Evolutionary conservation across 164 flowering plant species (phyloP).

Genomic region (Sextonia rubra): DNA sequence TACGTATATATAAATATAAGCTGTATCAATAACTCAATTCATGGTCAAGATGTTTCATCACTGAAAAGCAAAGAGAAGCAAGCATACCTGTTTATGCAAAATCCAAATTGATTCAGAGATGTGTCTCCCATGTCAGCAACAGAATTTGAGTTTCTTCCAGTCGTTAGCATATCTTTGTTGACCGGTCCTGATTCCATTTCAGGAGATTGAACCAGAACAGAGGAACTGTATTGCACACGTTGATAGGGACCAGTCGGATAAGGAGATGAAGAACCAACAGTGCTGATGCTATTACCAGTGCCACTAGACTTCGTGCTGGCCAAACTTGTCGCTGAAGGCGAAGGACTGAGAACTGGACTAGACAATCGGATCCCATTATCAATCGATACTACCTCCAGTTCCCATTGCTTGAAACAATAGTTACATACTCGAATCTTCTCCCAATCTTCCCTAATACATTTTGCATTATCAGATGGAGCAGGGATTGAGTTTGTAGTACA

Average conservation of each 20-base stretch:
- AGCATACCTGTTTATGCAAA: conserved; percentile 57
- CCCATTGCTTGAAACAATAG: conserved; percentile 82
- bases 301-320: conserved; percentile 59
- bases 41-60: too few relatives aligned
- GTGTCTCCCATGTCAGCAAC: conserved; percentile 29
- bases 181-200: conserved; percentile 32
- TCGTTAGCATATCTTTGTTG: conserved; percentile 27
- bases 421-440: conserved; percentile 84
- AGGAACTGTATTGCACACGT: conserved; percentile 30
- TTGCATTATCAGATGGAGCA: conserved; percentile 38
- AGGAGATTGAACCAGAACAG: conserved; percentile 34
- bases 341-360: conserved; percentile 41
- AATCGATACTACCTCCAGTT: conserved; percentile 32
- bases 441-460: conserved; percentile 40
- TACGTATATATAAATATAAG: too few relatives aligned
- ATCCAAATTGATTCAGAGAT: conserved; percentile 37
- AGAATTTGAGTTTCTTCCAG: conserved; percentile 28
- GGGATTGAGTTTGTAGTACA: conserved; percentile 86
- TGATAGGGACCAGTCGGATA: conserved; percentile 51
- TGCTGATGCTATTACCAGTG: conserved; percentile 49
- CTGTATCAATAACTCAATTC: too few relatives aligned
- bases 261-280: conserved; percentile 48
- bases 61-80: too few relatives aligned
- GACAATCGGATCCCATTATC: conserved; percentile 42
- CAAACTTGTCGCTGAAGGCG: conserved; percentile 71